Evolutionary conservation across 2,329 filamentous ascomycete species (phyloP).

Genomic region (Berkeleyomyces basicola): DNA sequence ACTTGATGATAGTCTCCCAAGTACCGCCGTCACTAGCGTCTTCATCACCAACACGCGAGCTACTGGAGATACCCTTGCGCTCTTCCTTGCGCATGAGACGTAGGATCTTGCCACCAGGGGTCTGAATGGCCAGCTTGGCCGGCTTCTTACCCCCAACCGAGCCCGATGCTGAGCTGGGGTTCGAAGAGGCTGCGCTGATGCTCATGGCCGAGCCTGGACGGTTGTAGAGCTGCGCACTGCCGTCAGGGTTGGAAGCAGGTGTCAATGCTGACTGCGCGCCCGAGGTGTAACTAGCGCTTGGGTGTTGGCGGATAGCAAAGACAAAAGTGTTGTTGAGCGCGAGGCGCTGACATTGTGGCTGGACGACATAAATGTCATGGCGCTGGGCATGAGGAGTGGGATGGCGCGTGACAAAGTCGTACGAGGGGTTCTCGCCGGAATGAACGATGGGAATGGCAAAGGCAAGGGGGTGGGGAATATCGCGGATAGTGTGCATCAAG

Average conservation of each 20-base stretch:
- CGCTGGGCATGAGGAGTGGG: slow-evolving; percentile 95
- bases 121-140: slow-evolving; percentile 89
- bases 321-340: slow-evolving; percentile 96
- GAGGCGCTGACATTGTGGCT: slow-evolving; percentile 78
- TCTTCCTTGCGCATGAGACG: slow-evolving; percentile 70
- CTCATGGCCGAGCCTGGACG: slow-evolving; percentile 48
- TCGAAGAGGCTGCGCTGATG: slow-evolving; percentile 42
- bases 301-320: slow-evolving; percentile 87
- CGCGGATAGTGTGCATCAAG: slow-evolving; percentile 92
- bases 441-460: slow-evolving; percentile 83
- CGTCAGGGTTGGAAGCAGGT: slow-evolving; percentile 31
- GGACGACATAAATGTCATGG: slow-evolving; percentile 91
- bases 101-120: slow-evolving; percentile 85
- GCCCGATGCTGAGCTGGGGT: slow-evolving; percentile 36
- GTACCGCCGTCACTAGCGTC: slow-evolving; percentile 51
- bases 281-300: slow-evolving; percentile 32
- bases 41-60: slow-evolving; percentile 27
- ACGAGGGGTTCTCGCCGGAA: slow-evolving; percentile 79
- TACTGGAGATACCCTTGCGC: slow-evolving; percentile 33
- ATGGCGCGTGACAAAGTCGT: slow-evolving; percentile 83
- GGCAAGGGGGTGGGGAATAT: slow-evolving; percentile 83
- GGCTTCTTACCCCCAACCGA: slow-evolving; percentile 56
- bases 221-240: slow-evolving; percentile 36
- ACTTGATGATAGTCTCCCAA: slow-evolving; percentile 87
- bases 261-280: slow-evolving; percentile 23